Evolutionary conservation across 2,329 filamentous ascomycete genomes (phyloP).

Genomic region (Phyllosticta paracitricarpa): DNA sequence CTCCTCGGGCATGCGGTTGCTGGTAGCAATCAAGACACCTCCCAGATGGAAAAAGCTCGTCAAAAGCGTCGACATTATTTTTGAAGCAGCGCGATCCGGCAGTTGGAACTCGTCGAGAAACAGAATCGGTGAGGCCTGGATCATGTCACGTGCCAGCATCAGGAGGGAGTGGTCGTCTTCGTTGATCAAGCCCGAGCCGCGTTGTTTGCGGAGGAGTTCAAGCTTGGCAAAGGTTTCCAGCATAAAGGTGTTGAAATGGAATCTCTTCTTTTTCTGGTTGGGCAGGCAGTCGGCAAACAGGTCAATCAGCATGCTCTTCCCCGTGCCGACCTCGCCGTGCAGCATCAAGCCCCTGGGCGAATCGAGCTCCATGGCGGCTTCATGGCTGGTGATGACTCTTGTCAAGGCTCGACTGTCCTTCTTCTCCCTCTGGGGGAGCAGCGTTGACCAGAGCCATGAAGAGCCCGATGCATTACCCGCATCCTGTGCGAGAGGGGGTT

Average conservation of each 20-base stretch:
- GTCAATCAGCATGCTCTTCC: conserved; percentile 79
- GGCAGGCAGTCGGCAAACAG: conserved; percentile 70
- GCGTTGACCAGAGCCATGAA: conserved; percentile 44
- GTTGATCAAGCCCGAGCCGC: conserved; percentile 9
- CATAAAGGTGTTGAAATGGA: conserved; percentile 86
- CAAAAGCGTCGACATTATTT: conserved; percentile 70
- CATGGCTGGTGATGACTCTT: conserved; percentile 57
- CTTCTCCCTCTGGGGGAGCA: conserved; percentile 45
- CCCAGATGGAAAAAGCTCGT: conserved; percentile 74
- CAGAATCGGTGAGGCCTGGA: conserved; percentile 63
- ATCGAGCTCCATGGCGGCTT: conserved; percentile 60
- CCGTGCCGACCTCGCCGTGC: conserved; percentile 72
- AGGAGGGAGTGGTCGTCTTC: conserved; percentile 58
- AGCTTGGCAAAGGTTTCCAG: conserved; percentile 63
- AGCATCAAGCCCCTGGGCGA: conserved; percentile 67
- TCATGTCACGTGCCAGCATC: conserved; percentile 65
- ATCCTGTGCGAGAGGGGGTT: conserved; percentile 11
- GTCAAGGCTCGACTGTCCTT: conserved; percentile 52
- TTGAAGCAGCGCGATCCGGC: conserved; percentile 66
- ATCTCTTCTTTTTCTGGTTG: conserved; percentile 60
- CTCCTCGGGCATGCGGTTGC: conserved; percentile 76
- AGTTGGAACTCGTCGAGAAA: conserved; percentile 81
- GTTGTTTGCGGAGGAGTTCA: conserved; percentile 48
- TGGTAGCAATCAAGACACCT: conserved; percentile 69
- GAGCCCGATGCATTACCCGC: conserved; percentile 26